Conservation (phyloP, 208 protist species). For the Crithidia bombi region DNA sequence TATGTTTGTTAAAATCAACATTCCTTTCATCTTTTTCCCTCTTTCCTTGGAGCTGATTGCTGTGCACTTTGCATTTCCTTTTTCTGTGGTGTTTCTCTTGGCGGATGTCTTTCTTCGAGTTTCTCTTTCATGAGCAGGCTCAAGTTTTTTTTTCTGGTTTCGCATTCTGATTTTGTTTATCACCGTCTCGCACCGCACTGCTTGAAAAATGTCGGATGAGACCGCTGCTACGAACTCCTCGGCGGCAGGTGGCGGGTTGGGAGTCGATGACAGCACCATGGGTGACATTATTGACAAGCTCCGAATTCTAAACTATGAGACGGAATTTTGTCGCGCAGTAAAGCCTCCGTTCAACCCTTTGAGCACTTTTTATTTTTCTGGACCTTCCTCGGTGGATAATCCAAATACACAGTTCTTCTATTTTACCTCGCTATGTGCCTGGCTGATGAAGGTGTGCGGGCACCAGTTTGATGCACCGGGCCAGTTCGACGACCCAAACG, state of each 20-base stretch:
- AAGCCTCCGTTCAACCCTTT: slow-evolving; percentile 89
- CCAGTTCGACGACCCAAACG: slow-evolving; percentile 92
- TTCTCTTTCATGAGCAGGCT: neutral
- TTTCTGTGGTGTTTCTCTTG: too few relatives aligned
- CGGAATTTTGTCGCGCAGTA: slow-evolving; percentile 68
- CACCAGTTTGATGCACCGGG: slow-evolving; percentile 75
- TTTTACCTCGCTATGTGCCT: slow-evolving; percentile 88
- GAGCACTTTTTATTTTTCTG: slow-evolving; percentile 78
- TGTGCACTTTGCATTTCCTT: too few relatives aligned
- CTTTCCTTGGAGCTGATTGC: too few relatives aligned
- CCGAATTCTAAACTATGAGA: slow-evolving; percentile 81
- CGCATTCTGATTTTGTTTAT: too few relatives aligned
- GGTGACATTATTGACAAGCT: slow-evolving; percentile 88
- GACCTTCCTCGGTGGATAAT: slow-evolving; percentile 83
- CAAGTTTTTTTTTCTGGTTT: neutral
- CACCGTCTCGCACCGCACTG: too few relatives aligned
- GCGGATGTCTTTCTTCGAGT: neutral
- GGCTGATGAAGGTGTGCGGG: slow-evolving; percentile 85
- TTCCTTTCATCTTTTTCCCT: too few relatives aligned
- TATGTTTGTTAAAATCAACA: too few relatives aligned
- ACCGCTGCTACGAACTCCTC: neutral
- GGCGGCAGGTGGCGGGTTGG: slow-evolving; percentile 3
- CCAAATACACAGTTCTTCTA: slow-evolving; percentile 91
- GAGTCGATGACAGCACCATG: slow-evolving; percentile 81
- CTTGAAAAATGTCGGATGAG: slow-evolving; percentile 32